Base-by-base conservation (phyloP, 768 basidiomycete species). In the Phlegmacium glaucopus region DNA sequence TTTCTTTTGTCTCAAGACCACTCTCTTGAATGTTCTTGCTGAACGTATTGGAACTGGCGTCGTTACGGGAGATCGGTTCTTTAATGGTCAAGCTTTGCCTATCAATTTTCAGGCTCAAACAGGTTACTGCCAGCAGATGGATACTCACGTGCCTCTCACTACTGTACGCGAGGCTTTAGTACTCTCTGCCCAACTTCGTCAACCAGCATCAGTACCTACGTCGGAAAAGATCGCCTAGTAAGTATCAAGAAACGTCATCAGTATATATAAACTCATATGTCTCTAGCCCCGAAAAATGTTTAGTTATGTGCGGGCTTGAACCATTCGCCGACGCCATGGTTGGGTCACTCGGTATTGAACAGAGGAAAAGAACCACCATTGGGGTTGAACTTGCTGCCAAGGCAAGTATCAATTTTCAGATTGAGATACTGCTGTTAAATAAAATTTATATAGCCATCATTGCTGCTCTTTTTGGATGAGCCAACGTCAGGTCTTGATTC, bases 401-500 rank as follows among this genome's bases (percentile, higher is more conserved):
- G 65, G 81, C 16, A n/a, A 12, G 16, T 3, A n/a, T n/a, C n/a
- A n/a, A n/a, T n/a, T n/a, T n/a, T n/a, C n/a, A n/a, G n/a, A n/a
- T n/a, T n/a, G n/a, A n/a, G n/a, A n/a, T n/a, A n/a, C n/a, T n/a
- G n/a, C n/a, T n/a, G n/a, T n/a, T n/a, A 11, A 17, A 2, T 4
- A 27, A n/a, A 9, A 1, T 12, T 54, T 63, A 61, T 54, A 7
- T 47, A 82, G 82, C 91, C 90, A 1, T 80, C 80, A 59, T 70
- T 92, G 0, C 71, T 94, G 0, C 74, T 94, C 15, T 94, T 94
- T 75, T 69, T 92, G 34, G 91, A 94, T 59, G 90, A 94, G 60
- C 92, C 92, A 1, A 94, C 92, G 1, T 84, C 87, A 15, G 90
- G 90, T 44, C 75, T 93, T 15, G 90, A 91, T 60, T 90, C 88